These are phyloP conservation scores for Schoenoplectus tabernaemontani DNA, from an alignment of 202 grass and related monocot genomes.

Conservation along the genomic window DNA sequence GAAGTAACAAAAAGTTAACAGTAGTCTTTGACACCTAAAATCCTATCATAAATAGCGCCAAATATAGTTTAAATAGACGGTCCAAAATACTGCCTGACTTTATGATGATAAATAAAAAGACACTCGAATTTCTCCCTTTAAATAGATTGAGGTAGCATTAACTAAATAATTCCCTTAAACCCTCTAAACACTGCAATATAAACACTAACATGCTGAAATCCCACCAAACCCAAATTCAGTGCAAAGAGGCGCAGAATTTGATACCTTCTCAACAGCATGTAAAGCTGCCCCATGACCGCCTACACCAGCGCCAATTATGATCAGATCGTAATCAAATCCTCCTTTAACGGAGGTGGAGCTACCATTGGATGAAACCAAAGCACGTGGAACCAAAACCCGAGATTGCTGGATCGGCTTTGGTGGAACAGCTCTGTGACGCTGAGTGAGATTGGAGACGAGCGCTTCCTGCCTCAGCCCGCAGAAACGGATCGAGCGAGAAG, in stretches of 20 bases:
- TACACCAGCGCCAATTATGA: slow-evolving; percentile 86
- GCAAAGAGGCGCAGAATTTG: background rate
- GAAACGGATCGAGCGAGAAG: slow-evolving; percentile 25
- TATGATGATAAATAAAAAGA: background rate
- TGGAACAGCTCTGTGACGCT: background rate
- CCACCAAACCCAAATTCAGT: background rate
- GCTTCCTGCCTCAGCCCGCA: slow-evolving; percentile 42
- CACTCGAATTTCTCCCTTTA: background rate
- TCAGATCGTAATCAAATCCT: slow-evolving; percentile 73
- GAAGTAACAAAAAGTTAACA: too few species aligned
- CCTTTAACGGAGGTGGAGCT: slow-evolving; percentile 17
- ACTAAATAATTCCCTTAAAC: background rate
- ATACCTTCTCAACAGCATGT: slow-evolving; percentile 91
- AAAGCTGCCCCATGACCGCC: slow-evolving; percentile 74
- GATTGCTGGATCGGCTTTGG: slow-evolving; percentile 25
- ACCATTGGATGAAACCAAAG: slow-evolving; percentile 20
- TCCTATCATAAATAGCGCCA: background rate
- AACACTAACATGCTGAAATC: background rate
- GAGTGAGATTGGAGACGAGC: slow-evolving; percentile 5
- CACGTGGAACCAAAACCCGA: background rate
- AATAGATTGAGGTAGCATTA: background rate
- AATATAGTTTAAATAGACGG: background rate
- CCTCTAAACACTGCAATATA: slow-evolving; percentile 10
- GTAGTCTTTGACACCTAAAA: too few species aligned
- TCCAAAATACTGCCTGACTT: background rate